A percentile compares a stretch with the other conserved stretches of the same genome.
phyloP scores from a whole-genome alignment of 2,329 filamentous ascomycete genomes.

The Verticillium longisporum region DNA sequence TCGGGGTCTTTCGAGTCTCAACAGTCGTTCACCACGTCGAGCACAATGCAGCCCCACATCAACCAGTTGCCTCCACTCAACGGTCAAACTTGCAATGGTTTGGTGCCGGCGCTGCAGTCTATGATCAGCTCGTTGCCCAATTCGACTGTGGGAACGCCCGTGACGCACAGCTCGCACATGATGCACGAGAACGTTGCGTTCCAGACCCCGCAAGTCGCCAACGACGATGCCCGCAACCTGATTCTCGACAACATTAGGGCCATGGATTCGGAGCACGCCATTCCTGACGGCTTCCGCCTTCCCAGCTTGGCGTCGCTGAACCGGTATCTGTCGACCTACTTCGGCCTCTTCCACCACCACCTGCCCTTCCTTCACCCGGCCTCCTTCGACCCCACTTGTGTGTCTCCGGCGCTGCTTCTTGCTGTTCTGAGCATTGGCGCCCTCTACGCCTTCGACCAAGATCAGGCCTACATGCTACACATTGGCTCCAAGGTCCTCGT shows the following conservation, averaged over 20 bases:
- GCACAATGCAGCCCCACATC: conserved; percentile 48
- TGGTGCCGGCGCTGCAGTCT: conserved; percentile 61
- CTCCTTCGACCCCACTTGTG: conserved; percentile 75
- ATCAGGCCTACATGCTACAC: conserved; percentile 94
- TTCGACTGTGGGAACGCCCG: conserved; percentile 62
- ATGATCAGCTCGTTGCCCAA: conserved; percentile 66
- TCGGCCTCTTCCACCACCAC: conserved; percentile 94
- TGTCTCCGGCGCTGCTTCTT: conserved; percentile 76
- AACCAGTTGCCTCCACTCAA: conserved; percentile 63
- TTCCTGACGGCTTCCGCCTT: conserved; percentile 84
- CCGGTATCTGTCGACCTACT: conserved; percentile 91
- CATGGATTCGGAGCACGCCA: conserved; percentile 72
- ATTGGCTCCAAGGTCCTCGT: conserved; percentile 96
- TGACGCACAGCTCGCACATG: conserved; percentile 68
- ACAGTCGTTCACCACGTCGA: conserved; percentile 53
- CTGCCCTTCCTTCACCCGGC: conserved; percentile 90
- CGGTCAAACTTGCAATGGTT: conserved; percentile 52
- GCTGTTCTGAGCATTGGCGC: conserved; percentile 93
- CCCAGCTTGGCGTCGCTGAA: conserved; percentile 78
- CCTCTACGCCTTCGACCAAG: conserved; percentile 93
- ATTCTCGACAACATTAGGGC: conserved; percentile 82
- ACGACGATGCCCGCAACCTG: conserved; percentile 76
- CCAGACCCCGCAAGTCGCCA: conserved; percentile 73
- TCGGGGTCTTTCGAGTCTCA: conserved; percentile 64
- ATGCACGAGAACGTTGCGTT: conserved; percentile 61